Conservation (phyloP, 495 filamentous ascomycete species). For the Penicillium arizonense region DNA sequence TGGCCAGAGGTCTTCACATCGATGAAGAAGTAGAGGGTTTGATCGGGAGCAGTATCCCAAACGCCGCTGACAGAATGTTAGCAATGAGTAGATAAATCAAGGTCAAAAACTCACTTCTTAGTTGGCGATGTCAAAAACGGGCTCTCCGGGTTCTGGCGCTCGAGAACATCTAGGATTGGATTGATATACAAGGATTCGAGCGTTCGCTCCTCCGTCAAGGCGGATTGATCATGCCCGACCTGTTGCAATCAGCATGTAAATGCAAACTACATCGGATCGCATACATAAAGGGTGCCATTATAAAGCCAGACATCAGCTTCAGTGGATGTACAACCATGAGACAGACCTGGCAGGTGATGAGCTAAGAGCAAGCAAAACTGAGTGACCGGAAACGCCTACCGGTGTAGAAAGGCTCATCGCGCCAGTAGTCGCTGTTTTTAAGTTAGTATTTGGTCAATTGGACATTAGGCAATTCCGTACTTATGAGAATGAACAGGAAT, state of each 20-base stretch:
- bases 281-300: slow-evolving; percentile 58
- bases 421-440: slow-evolving; percentile 41
- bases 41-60: slow-evolving; percentile 49
- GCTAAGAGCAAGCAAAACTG: neutral
- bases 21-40: slow-evolving; percentile 68
- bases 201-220: slow-evolving; percentile 49
- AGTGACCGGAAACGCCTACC: slow-evolving; percentile 22
- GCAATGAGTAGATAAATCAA: neutral
- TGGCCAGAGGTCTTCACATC: slow-evolving; percentile 63
- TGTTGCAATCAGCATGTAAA: slow-evolving; percentile 7
- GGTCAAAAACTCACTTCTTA: slow-evolving; percentile 30
- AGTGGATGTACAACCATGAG: slow-evolving; percentile 64
- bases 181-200: slow-evolving; percentile 56
- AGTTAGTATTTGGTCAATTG: slow-evolving; percentile 4
- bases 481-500: slow-evolving; percentile 48
- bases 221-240: slow-evolving; percentile 56
- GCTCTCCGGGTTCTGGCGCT: slow-evolving; percentile 45
- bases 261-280: slow-evolving; percentile 4
- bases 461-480: slow-evolving; percentile 18
- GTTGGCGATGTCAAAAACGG: slow-evolving; percentile 37
- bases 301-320: slow-evolving; percentile 91
- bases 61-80: slow-evolving; percentile 33
- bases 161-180: slow-evolving; percentile 52
- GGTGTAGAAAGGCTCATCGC: slow-evolving; percentile 49
- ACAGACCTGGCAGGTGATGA: slow-evolving; percentile 25